Evolutionary conservation across 495 filamentous ascomycete genomes (phyloP).

Genomic region (Parmelia sp.): DNA sequence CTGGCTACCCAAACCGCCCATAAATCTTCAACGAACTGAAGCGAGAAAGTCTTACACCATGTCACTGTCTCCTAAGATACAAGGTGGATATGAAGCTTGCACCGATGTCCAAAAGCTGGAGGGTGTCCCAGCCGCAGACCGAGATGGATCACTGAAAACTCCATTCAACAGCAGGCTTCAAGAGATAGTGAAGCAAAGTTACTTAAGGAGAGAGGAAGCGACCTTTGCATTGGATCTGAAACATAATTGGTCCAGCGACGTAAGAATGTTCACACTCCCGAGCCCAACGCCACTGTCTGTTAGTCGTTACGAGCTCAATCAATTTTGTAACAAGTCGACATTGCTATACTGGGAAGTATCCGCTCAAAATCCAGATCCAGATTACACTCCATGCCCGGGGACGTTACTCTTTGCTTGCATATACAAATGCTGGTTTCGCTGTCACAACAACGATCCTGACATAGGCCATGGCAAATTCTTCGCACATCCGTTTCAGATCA

Average conservation of each 20-base stretch:
- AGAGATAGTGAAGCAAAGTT: not conserved
- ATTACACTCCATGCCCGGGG: not conserved
- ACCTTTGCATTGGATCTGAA: not conserved
- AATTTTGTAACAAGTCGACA: not conserved
- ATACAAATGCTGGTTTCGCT: constrained; percentile 2
- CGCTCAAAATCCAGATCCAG: not conserved
- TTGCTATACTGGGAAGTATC: not conserved
- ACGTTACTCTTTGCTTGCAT: not conserved
- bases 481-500: not conserved
- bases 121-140: not conserved
- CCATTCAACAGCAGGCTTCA: not conserved
- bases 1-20: too few species aligned
- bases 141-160: not conserved
- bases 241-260: not conserved
- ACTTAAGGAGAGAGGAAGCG: not conserved
- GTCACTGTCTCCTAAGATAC: not conserved
- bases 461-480: not conserved
- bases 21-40: not conserved
- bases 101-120: not conserved
- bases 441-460: not conserved
- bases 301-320: not conserved
- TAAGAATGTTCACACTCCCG: not conserved
- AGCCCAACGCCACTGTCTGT: not conserved
- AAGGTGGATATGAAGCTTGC: not conserved
- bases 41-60: not conserved